Conservation (phyloP, 2,329 filamentous ascomycete species). For the Stenocarpella maydis region DNA sequence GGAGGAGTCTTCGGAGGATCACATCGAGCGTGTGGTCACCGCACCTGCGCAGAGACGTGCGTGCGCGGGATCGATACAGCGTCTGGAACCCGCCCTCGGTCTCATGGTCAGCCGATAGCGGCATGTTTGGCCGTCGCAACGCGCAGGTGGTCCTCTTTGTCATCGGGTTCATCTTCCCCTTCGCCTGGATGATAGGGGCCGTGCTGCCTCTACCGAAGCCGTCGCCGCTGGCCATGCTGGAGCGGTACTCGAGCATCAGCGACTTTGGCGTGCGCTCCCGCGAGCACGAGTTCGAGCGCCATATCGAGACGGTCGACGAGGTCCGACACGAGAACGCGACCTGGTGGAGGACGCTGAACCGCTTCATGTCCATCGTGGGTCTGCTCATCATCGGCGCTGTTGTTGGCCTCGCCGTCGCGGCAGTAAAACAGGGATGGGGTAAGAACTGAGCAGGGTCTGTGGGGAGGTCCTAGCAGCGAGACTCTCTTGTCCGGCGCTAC, state of each 20-base stretch:
- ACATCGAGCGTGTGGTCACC: constrained; percentile 76
- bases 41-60: constrained; percentile 71
- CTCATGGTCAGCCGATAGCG: constrained; percentile 68
- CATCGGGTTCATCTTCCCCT: constrained; percentile 79
- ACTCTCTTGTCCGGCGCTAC: constrained; percentile 5
- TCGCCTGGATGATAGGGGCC: constrained; percentile 83
- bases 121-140: constrained; percentile 72
- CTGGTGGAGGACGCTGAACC: constrained; percentile 69
- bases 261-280: constrained; percentile 45
- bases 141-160: constrained; percentile 79
- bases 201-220: constrained; percentile 74
- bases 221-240: constrained; percentile 60
- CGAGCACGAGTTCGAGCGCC: constrained; percentile 46
- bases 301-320: constrained; percentile 51
- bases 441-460: constrained; percentile 16
- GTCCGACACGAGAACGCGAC: constrained; percentile 59
- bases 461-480: not conserved
- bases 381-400: constrained; percentile 63
- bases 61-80: constrained; percentile 61
- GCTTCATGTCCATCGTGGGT: constrained; percentile 65
- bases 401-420: constrained; percentile 60
- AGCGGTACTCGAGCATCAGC: constrained; percentile 52
- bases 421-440: constrained; percentile 59
- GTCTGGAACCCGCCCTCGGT: constrained; percentile 79
- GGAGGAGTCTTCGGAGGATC: constrained; percentile 52